A percentile compares a stretch with the other conserved stretches of the same genome.
These are phyloP conservation scores for Cladosporium sp. DNA, from an alignment of 2,329 filamentous ascomycete genomes.

Conservation along the genomic window DNA sequence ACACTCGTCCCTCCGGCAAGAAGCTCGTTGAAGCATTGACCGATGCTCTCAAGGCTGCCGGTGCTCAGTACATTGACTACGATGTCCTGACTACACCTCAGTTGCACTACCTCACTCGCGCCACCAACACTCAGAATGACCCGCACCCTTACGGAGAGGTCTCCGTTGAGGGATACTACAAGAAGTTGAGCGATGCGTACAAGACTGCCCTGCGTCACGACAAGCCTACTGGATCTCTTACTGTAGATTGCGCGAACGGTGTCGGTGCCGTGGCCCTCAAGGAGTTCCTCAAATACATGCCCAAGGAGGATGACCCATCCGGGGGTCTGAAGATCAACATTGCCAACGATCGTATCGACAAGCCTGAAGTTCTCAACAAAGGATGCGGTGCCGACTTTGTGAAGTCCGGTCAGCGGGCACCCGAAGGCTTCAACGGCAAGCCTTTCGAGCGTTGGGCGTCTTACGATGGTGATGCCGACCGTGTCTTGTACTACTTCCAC, in stretches of 20 bases:
- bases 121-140: conserved; percentile 87
- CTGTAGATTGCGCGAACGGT: conserved; percentile 94
- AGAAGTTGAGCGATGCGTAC: conserved; percentile 85
- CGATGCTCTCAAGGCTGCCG: conserved; percentile 74
- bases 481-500: conserved; percentile 91
- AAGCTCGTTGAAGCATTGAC: conserved; percentile 76
- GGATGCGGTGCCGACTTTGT: conserved; percentile 95
- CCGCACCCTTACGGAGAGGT: conserved; percentile 84
- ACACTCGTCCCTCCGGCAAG: conserved; percentile 90
- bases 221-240: conserved; percentile 71
- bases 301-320: conserved; percentile 56
- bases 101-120: conserved; percentile 92
- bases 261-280: conserved; percentile 89
- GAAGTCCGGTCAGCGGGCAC: conserved; percentile 93
- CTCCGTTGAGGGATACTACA: conserved; percentile 90
- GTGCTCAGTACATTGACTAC: conserved; percentile 75
- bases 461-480: conserved; percentile 91
- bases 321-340: conserved; percentile 78
- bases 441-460: conserved; percentile 81
- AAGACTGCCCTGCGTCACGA: conserved; percentile 76
- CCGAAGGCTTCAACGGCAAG: conserved; percentile 75
- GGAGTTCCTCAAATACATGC: conserved; percentile 82
- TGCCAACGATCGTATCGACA: conserved; percentile 89
- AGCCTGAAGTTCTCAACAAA: conserved; percentile 83
- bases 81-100: conserved; percentile 96